Evolutionary conservation across 2,329 filamentous ascomycete species (phyloP).

Genomic region (Diaporthe sp.): DNA sequence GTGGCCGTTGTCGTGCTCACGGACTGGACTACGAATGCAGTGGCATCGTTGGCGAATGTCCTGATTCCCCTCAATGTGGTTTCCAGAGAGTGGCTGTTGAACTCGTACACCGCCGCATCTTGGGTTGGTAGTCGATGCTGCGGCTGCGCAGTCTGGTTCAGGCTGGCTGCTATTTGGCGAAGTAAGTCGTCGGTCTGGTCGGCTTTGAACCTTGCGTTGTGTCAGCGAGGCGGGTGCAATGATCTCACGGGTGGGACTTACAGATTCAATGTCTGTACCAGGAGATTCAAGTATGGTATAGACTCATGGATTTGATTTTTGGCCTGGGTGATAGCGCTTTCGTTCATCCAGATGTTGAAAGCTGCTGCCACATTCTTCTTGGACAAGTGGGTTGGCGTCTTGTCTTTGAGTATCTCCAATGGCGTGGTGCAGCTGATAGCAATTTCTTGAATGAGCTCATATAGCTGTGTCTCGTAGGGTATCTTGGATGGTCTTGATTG

Average conservation of each 20-base stretch:
- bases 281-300: conserved; percentile 13
- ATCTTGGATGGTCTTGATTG: neutral
- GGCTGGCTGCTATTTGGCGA: neutral
- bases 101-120: neutral
- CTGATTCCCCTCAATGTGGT: neutral
- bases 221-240: neutral
- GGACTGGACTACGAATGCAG: neutral
- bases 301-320: conserved; percentile 16
- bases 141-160: neutral
- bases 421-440: conserved; percentile 13
- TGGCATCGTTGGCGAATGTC: conserved; percentile 11
- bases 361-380: neutral
- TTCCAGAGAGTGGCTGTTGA: neutral
- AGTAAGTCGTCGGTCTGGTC: conserved; percentile 13
- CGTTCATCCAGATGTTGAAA: conserved; percentile 7
- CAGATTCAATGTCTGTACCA: conserved; percentile 16
- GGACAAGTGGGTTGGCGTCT: neutral
- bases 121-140: neutral
- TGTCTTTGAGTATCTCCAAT: neutral
- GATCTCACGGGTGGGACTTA: neutral
- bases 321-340: conserved; percentile 12
- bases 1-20: neutral
- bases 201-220: conserved; percentile 14
- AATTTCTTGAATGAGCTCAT: conserved; percentile 15
- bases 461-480: conserved; percentile 9